Evolutionary conservation across 495 filamentous ascomycete species (phyloP).

Genomic region (Podospora pseudocomata): DNA sequence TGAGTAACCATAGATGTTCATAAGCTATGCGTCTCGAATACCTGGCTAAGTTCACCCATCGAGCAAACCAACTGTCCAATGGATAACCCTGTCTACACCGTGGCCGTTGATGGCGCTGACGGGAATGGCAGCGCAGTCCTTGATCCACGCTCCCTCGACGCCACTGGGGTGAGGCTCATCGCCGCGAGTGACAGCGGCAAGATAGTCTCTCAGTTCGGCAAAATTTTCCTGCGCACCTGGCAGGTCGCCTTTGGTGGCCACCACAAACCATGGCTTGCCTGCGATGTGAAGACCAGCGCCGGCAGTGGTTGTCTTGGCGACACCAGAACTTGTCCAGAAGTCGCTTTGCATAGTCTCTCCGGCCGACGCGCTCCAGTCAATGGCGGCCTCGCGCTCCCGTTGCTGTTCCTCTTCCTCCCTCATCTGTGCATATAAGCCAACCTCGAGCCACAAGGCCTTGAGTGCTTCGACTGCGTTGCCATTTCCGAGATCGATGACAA

Average conservation of each 20-base stretch:
- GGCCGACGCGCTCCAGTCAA: slow-evolving; percentile 40
- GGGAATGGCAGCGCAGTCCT: slow-evolving; percentile 66
- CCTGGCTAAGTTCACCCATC: slow-evolving; percentile 38
- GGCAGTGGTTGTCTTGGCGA: slow-evolving; percentile 31
- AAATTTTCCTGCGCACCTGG: slow-evolving; percentile 76
- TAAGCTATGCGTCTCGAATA: not conserved
- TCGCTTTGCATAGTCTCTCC: slow-evolving; percentile 17
- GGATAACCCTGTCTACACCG: slow-evolving; percentile 73
- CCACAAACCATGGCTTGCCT: slow-evolving; percentile 92
- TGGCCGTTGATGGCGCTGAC: slow-evolving; percentile 85
- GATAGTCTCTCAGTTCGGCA: slow-evolving; percentile 60
- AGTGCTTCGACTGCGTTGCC: slow-evolving; percentile 76
- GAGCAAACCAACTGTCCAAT: slow-evolving; percentile 71
- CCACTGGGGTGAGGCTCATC: slow-evolving; percentile 66
- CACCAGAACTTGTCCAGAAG: slow-evolving; percentile 30
- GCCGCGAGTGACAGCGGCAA: slow-evolving; percentile 57
- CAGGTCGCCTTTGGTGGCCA: slow-evolving; percentile 92
- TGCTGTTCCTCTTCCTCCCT: slow-evolving; percentile 57
- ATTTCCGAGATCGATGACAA: slow-evolving; percentile 81
- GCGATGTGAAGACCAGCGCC: slow-evolving; percentile 60
- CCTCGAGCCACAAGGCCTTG: slow-evolving; percentile 81
- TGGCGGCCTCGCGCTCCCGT: slow-evolving; percentile 43
- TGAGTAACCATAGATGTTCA: too few species aligned
- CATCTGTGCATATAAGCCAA: slow-evolving; percentile 78
- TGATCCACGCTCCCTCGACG: slow-evolving; percentile 61